These are phyloP conservation scores for Tylopilus vinaceipallidus DNA, from an alignment of 768 basidiomycete species.

Conservation along the genomic window DNA sequence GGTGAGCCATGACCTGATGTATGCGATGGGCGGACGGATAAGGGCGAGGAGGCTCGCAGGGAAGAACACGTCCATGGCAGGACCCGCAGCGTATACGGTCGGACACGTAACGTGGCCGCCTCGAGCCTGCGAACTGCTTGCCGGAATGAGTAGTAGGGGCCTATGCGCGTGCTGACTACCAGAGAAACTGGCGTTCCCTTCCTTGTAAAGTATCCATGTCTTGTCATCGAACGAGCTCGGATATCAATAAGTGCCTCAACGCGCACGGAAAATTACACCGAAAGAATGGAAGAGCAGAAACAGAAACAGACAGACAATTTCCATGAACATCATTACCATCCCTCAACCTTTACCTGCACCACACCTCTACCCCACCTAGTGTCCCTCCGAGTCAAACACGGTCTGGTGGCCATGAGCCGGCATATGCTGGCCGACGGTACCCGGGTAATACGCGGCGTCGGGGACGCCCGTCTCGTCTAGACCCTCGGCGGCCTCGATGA, in stretches of 20 bases:
- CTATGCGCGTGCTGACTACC: no score
- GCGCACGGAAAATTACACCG: background rate
- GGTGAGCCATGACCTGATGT: conserved; percentile 22
- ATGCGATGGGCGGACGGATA: conserved; percentile 9
- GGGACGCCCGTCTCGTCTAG: conserved; percentile 84
- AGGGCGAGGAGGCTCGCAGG: conserved; percentile 7
- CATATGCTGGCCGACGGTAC: conserved; percentile 57
- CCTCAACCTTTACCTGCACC: background rate
- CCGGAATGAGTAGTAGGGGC: background rate
- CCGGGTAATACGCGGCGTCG: conserved; percentile 75
- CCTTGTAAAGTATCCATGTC: background rate
- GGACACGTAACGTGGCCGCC: background rate
- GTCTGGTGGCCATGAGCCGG: conserved; percentile 45
- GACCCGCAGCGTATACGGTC: background rate
- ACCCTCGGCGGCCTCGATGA: conserved; percentile 95
- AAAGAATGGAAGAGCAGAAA: background rate
- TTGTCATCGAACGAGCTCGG: background rate
- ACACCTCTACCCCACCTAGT: conserved; percentile 10
- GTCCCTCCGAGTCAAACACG: conserved; percentile 75
- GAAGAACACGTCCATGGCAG: background rate
- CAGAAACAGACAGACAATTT: background rate
- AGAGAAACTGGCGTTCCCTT: background rate
- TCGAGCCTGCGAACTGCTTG: background rate
- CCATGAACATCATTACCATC: conserved; percentile 4
- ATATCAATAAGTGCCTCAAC: background rate